These are phyloP conservation scores for Chrysoporthe puriensis DNA, from an alignment of 2,329 filamentous ascomycete genomes.

Conservation along the genomic window DNA sequence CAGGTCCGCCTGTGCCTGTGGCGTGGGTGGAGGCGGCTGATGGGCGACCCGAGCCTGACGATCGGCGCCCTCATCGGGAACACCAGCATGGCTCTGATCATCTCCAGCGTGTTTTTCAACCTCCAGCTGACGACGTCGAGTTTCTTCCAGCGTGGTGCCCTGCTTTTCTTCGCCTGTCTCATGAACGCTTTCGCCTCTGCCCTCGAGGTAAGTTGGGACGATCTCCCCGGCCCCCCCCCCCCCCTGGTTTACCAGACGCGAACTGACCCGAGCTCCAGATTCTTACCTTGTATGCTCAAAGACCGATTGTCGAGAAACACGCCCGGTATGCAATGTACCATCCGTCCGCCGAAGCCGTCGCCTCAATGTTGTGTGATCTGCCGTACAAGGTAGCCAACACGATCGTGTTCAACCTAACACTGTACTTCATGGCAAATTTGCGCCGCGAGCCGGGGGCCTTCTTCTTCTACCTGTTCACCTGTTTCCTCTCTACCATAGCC, in stretches of 20 bases:
- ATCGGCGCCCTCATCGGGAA: slow-evolving; percentile 73
- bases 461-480: slow-evolving; percentile 84
- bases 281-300: slow-evolving; percentile 82
- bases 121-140: slow-evolving; percentile 65
- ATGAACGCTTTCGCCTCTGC: slow-evolving; percentile 84
- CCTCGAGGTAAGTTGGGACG: slow-evolving; percentile 60
- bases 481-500: slow-evolving; percentile 70
- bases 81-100: slow-evolving; percentile 74
- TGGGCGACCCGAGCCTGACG: slow-evolving; percentile 76
- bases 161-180: slow-evolving; percentile 86
- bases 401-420: slow-evolving; percentile 74
- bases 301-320: slow-evolving; percentile 92
- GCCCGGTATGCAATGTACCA: slow-evolving; percentile 85
- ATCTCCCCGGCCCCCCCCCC: background rate
- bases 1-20: slow-evolving; percentile 80
- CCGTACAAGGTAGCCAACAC: slow-evolving; percentile 80
- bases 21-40: slow-evolving; percentile 78
- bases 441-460: slow-evolving; percentile 74
- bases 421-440: slow-evolving; percentile 89
- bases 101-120: slow-evolving; percentile 82
- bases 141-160: slow-evolving; percentile 78
- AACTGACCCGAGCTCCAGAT: slow-evolving; percentile 56
- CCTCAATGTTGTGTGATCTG: slow-evolving; percentile 84
- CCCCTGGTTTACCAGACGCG: background rate
- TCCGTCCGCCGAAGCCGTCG: slow-evolving; percentile 83